A percentile compares a stretch with the other conserved stretches of the same genome.
These are phyloP conservation scores for Acacia acuminata DNA, from an alignment of 306 rosid genomes.

Conservation along the genomic window DNA sequence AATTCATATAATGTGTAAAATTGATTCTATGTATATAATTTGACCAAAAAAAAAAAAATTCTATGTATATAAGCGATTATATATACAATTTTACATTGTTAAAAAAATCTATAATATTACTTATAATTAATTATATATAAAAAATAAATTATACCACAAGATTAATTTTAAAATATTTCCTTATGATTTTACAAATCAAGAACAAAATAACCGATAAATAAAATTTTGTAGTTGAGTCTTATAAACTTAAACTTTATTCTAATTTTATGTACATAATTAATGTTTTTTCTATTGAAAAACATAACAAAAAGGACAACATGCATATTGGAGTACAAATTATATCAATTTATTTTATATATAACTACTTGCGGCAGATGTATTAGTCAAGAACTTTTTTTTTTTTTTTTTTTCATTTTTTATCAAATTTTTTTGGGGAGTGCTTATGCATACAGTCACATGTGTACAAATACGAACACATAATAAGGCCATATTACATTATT, in stretches of 20 bases:
- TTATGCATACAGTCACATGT: background rate
- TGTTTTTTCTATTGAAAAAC: background rate
- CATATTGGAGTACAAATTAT: background rate
- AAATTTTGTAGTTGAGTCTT: background rate
- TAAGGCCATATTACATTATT: background rate
- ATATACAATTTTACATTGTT: background rate
- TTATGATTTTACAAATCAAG: background rate
- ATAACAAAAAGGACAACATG: background rate
- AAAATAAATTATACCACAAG: background rate
- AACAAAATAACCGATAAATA: background rate
- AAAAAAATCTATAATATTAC: background rate
- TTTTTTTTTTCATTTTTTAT: background rate
- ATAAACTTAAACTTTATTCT: background rate
- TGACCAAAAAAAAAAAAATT: too few species aligned
- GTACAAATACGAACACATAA: background rate
- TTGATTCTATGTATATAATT: background rate
- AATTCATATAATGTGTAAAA: background rate
- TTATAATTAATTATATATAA: background rate
- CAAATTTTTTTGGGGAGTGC: too few species aligned
- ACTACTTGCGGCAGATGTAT: background rate
- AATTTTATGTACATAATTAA: background rate
- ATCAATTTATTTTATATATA: background rate
- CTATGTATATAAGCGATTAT: background rate
- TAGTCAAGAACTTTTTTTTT: background rate
- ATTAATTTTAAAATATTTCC: background rate